Conservation (phyloP, 768 basidiomycete genomes). For the Mycena alexandri region DNA sequence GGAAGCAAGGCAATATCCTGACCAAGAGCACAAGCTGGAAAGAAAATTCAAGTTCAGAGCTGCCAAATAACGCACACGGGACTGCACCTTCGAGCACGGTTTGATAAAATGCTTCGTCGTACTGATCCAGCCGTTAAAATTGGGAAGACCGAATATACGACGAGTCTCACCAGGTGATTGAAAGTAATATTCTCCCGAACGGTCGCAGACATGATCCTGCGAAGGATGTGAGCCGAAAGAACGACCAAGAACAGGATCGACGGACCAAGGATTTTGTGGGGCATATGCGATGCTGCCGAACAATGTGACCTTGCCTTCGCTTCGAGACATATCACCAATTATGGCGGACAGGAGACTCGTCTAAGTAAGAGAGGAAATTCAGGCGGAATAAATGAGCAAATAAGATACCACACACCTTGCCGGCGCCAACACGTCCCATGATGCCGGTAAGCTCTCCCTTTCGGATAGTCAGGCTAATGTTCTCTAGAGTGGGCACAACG, state of each 20-base stretch:
- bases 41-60: not conserved
- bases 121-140: constrained; percentile 49
- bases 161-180: constrained; percentile 64
- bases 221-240: constrained; percentile 10
- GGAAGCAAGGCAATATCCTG: constrained; percentile 85
- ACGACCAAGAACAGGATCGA: not conserved
- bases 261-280: constrained; percentile 87
- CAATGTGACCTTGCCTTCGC: constrained; percentile 78
- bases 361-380: constrained; percentile 48
- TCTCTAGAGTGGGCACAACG: constrained; percentile 75
- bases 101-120: constrained; percentile 87
- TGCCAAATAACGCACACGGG: not conserved
- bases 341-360: constrained; percentile 83
- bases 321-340: constrained; percentile 87
- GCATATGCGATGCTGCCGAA: constrained; percentile 85
- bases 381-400: not conserved
- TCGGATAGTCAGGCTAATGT: constrained; percentile 77
- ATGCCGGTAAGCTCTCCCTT: constrained; percentile 91
- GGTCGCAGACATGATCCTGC: constrained; percentile 86
- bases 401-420: constrained; percentile 69
- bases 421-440: constrained; percentile 90
- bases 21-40: constrained; percentile 83
- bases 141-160: too few species aligned
- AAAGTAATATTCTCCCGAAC: constrained; percentile 94
- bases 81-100: constrained; percentile 80